Evolutionary conservation across 2,329 filamentous ascomycete genomes (phyloP).

Genomic region (Cryphonectria parasitica): DNA sequence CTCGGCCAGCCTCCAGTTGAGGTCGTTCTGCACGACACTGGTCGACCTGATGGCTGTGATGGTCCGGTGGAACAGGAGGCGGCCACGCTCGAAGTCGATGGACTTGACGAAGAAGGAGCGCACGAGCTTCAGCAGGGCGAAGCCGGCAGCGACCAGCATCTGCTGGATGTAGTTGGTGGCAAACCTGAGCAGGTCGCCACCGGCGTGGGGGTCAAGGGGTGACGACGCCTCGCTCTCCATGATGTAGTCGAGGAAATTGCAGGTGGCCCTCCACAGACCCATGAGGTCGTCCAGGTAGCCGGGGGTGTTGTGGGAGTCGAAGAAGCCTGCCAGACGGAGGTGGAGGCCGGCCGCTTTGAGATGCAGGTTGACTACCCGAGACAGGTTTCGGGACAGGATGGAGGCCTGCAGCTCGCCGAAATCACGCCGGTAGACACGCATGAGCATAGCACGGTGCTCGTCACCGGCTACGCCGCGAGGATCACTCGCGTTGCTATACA

Average conservation of each 20-base stretch:
- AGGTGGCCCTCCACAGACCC: conserved; percentile 73
- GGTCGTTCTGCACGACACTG: conserved; percentile 76
- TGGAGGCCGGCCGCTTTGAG: conserved; percentile 75
- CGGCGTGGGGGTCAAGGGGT: conserved; percentile 49
- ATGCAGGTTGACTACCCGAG: conserved; percentile 65
- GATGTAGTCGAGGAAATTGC: conserved; percentile 69
- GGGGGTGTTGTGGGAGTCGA: conserved; percentile 73
- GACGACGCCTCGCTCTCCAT: conserved; percentile 52
- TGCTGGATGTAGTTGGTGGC: conserved; percentile 80
- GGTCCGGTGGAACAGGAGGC: conserved; percentile 71
- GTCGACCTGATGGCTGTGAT: conserved; percentile 72
- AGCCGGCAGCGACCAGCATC: conserved; percentile 82
- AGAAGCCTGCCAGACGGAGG: conserved; percentile 78
- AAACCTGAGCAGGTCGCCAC: conserved; percentile 64
- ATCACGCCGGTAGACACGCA: conserved; percentile 68
- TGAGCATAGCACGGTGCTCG: conserved; percentile 68
- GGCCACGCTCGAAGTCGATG: conserved; percentile 70
- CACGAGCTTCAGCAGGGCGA: conserved; percentile 77
- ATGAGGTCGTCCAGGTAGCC: conserved; percentile 76
- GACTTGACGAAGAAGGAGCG: conserved; percentile 74
- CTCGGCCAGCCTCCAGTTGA: conserved; percentile 79
- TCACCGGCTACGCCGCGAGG: conserved; percentile 70
- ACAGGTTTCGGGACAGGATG: conserved; percentile 62
- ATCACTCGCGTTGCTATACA: conserved; percentile 78
- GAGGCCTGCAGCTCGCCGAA: conserved; percentile 65